phyloP scores from a whole-genome alignment of 495 filamentous ascomycete species.

The Trichoderma erinaceum region DNA sequence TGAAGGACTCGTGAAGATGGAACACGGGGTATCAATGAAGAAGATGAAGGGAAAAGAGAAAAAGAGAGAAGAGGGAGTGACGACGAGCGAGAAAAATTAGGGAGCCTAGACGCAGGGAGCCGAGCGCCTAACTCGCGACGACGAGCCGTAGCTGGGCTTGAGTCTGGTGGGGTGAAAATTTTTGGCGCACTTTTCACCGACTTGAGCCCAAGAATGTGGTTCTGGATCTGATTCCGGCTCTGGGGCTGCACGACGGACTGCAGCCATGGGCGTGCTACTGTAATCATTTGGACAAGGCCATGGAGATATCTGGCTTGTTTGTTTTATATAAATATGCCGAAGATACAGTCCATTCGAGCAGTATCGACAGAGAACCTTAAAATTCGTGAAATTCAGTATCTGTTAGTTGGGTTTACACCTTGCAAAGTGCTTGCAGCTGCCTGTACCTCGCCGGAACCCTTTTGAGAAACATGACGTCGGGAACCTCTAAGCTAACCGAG shows the following conservation, averaged over 20 bases:
- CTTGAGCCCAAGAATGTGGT: not conserved
- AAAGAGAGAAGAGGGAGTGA: not conserved
- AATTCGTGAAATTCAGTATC: too few species aligned
- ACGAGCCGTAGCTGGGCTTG: not conserved
- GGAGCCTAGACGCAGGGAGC: not conserved
- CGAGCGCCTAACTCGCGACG: not conserved
- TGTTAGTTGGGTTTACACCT: too few species aligned
- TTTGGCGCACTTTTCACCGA: constrained; percentile 12
- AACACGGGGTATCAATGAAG: constrained; percentile 5
- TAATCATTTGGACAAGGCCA: not conserved
- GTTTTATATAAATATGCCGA: too few species aligned
- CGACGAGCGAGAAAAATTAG: not conserved
- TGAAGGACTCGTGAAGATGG: not conserved
- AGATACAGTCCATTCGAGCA: too few species aligned
- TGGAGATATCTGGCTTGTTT: not conserved
- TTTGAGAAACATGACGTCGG: not conserved
- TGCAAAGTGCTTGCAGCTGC: too few species aligned
- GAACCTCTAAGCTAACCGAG: not conserved
- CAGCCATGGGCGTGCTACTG: not conserved
- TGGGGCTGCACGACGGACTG: not conserved
- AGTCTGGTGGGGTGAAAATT: constrained; percentile 10
- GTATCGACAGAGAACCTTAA: too few species aligned
- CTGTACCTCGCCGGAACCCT: not conserved
- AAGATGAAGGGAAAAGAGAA: constrained; percentile 17
- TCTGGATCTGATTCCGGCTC: not conserved